Conservation (phyloP, 2,329 filamentous ascomycete genomes). For the Aspergillus melleus region DNA sequence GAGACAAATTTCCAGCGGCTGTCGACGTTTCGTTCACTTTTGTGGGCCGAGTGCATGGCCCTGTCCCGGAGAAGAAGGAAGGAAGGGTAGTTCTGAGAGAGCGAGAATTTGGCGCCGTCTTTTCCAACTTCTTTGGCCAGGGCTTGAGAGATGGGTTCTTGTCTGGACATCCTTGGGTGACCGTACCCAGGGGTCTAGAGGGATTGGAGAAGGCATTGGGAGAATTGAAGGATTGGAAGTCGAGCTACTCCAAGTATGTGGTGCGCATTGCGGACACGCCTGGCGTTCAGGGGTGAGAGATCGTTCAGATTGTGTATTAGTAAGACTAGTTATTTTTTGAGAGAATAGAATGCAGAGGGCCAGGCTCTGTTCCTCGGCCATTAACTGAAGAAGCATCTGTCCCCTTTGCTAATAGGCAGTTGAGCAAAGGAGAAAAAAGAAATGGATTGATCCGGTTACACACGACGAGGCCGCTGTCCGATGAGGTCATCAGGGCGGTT, state of each 20-base stretch:
- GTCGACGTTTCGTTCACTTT: conserved; percentile 42
- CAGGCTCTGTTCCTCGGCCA: no score
- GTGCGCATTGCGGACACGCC: conserved; percentile 55
- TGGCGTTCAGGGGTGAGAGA: background rate
- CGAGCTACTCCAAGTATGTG: conserved; percentile 65
- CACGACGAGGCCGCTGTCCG: no score
- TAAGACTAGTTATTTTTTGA: no score
- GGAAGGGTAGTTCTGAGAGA: background rate
- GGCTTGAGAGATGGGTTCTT: conserved; percentile 54
- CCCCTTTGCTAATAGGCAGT: no score
- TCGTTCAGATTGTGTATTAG: no score
- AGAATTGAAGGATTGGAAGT: conserved; percentile 60
- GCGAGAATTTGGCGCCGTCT: conserved; percentile 45
- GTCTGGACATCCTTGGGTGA: conserved; percentile 51
- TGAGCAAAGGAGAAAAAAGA: no score
- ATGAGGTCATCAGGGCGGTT: background rate
- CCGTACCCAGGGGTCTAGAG: conserved; percentile 54
- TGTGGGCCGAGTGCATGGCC: conserved; percentile 31
- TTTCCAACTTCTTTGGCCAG: conserved; percentile 46
- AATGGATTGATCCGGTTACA: no score
- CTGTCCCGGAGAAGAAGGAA: conserved; percentile 7
- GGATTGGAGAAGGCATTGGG: conserved; percentile 55
- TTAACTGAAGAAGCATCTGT: no score
- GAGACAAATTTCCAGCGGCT: conserved; percentile 33
- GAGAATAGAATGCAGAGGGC: no score